Evolutionary conservation across 2,329 filamentous ascomycete species (phyloP).

Genomic region (Beauveria sp.): DNA sequence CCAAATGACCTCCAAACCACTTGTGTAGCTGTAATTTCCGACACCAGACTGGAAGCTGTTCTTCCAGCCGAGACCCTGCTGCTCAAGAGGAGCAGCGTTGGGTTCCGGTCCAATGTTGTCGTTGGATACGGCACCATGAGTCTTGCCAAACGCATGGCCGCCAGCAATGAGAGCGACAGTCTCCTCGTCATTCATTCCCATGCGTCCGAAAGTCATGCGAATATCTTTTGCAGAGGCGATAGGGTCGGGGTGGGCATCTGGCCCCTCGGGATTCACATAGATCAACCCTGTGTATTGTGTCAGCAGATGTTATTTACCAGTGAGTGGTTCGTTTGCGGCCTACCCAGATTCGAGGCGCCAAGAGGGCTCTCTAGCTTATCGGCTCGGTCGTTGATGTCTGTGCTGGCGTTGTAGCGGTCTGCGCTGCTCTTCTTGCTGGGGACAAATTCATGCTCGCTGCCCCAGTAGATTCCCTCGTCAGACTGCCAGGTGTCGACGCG

Average conservation of each 20-base stretch:
- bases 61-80: constrained; percentile 66
- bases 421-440: constrained; percentile 65
- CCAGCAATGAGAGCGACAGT: constrained; percentile 73
- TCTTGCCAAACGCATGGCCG: constrained; percentile 75
- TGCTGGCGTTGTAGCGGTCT: constrained; percentile 50
- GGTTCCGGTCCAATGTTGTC: constrained; percentile 63
- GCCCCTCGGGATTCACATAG: constrained; percentile 75
- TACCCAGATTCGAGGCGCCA: constrained; percentile 51
- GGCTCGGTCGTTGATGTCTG: constrained; percentile 30
- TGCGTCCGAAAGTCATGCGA: constrained; percentile 65
- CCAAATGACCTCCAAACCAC: constrained; percentile 73
- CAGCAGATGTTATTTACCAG: background rate
- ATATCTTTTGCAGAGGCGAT: constrained; percentile 64
- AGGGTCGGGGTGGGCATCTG: constrained; percentile 65
- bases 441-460: constrained; percentile 46
- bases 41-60: constrained; percentile 59
- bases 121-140: constrained; percentile 63
- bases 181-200: constrained; percentile 80
- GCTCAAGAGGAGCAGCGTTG: constrained; percentile 53
- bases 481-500: constrained; percentile 68
- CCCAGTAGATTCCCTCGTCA: constrained; percentile 73
- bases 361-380: constrained; percentile 53
- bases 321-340: background rate
- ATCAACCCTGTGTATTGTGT: constrained; percentile 50
- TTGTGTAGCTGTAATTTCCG: constrained; percentile 65